Percentiles rank a stretch among this genome's conserved stretches.
Evolutionary conservation across 2,329 filamentous ascomycete species (phyloP).

Genomic region (Calonectria multiphialidica): DNA sequence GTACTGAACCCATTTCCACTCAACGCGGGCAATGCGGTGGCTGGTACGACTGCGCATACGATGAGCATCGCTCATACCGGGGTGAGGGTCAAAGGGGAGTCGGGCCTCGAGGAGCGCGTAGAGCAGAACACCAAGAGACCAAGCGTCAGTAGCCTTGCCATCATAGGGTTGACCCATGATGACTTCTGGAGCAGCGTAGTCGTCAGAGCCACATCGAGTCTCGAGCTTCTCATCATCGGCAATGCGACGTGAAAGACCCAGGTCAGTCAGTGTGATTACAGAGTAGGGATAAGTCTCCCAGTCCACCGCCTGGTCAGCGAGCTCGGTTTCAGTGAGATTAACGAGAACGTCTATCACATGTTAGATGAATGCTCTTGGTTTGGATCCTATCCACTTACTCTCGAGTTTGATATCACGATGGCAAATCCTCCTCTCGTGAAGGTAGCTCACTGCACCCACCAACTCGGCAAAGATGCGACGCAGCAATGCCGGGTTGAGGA

Average conservation of each 20-base stretch:
- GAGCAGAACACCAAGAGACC: conserved; percentile 92
- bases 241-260: conserved; percentile 89
- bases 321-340: conserved; percentile 78
- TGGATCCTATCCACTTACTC: conserved; percentile 66
- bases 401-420: conserved; percentile 98
- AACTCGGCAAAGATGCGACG: conserved; percentile 91
- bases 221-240: conserved; percentile 89
- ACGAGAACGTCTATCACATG: conserved; percentile 82
- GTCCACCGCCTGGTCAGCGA: conserved; percentile 72
- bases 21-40: conserved; percentile 93
- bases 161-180: conserved; percentile 96
- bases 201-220: conserved; percentile 94
- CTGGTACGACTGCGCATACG: conserved; percentile 85
- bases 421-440: conserved; percentile 88
- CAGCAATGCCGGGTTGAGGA: conserved; percentile 77
- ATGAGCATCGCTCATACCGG: conserved; percentile 81
- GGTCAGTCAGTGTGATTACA: conserved; percentile 88
- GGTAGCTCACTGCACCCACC: conserved; percentile 85
- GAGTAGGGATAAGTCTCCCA: conserved; percentile 85
- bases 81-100: conserved; percentile 91
- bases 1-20: conserved; percentile 95
- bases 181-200: conserved; percentile 97
- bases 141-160: conserved; percentile 90
- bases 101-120: conserved; percentile 95
- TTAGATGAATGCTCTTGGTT: conserved; percentile 11